Evolutionary conservation across 2,329 filamentous ascomycete genomes (phyloP).

Genomic region (Arthroderma uncinatum): DNA sequence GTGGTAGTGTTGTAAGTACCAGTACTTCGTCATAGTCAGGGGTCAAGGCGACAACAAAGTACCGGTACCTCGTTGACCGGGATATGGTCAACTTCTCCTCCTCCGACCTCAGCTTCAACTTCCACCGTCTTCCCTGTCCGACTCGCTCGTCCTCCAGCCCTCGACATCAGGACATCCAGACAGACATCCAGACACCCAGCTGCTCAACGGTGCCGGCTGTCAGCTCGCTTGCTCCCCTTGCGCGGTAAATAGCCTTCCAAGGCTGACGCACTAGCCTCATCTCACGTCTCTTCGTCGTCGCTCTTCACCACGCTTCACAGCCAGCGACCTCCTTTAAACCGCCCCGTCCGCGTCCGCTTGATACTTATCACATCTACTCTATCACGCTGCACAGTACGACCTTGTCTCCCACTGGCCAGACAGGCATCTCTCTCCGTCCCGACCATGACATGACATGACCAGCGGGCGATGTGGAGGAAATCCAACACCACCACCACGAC

Average conservation of each 20-base stretch:
- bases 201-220: neutral
- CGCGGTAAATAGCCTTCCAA: conserved; percentile 4
- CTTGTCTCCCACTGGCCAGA: neutral
- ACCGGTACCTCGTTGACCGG: neutral
- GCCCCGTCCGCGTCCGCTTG: no score
- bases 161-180: neutral
- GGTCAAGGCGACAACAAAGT: neutral
- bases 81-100: neutral
- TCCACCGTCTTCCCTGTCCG: neutral
- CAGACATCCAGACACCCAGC: neutral
- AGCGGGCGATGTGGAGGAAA: conserved; percentile 3
- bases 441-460: conserved; percentile 4
- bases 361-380: conserved; percentile 2
- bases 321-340: neutral
- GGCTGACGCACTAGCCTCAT: conserved; percentile 4
- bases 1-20: neutral
- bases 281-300: neutral
- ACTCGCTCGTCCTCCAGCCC: neutral
- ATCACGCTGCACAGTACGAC: conserved; percentile 3
- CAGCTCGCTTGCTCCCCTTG: neutral
- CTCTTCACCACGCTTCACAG: neutral
- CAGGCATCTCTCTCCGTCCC: neutral
- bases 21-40: neutral
- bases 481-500: conserved; percentile 4
- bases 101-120: neutral